Percentiles rank a stretch among this genome's conserved stretches.
Evolutionary conservation across 179 eudicot species (phyloP).

Genomic region (Beta lomatogona): DNA sequence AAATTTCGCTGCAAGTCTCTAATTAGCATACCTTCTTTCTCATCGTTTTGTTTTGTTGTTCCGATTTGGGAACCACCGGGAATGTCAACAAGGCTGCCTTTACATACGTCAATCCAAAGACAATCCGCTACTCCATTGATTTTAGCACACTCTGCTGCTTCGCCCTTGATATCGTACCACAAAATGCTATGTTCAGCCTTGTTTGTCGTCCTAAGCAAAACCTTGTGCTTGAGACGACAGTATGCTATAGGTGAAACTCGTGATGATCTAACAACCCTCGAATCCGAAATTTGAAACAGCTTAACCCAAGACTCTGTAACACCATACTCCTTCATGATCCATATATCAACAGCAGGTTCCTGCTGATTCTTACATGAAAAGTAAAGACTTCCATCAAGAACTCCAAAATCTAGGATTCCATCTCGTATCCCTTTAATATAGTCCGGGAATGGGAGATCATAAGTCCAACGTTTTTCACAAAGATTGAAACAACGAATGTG

Average conservation of each 20-base stretch:
- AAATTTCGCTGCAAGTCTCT: neutral
- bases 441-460: constrained; percentile 31
- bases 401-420: neutral
- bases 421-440: neutral
- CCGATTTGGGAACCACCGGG: neutral
- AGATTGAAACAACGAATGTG: constrained; percentile 16
- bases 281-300: constrained; percentile 1
- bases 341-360: constrained; percentile 12
- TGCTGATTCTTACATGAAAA: neutral
- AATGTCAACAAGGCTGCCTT: constrained; percentile 8
- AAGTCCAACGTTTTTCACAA: constrained; percentile 10
- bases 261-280: neutral
- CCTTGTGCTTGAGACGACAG: neutral
- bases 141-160: neutral
- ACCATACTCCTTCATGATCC: constrained; percentile 18
- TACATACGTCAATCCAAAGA: neutral
- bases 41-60: neutral
- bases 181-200: constrained; percentile 1
- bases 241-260: constrained; percentile 1
- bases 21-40: neutral
- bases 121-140: neutral
- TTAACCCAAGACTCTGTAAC: constrained; percentile 22
- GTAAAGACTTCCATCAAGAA: constrained; percentile 6
- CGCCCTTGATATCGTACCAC: constrained; percentile 1
- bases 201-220: neutral